Base-by-base conservation (phyloP, 1,284 basidiomycete genomes). In the Naganishia sp. region DNA sequence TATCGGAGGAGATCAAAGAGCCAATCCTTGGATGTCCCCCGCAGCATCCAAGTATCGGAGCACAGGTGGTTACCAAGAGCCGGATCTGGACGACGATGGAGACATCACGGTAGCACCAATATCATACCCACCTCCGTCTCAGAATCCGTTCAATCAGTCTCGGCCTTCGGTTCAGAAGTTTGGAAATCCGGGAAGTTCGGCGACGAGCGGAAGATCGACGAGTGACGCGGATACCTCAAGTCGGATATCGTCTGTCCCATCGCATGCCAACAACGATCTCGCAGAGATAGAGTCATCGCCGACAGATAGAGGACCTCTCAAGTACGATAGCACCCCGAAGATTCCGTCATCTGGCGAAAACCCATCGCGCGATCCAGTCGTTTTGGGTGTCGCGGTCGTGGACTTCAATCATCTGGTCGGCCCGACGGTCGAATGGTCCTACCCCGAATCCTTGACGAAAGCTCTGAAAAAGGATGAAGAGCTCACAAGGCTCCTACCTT, bases 331-430 rank as follows among this genome's bases (percentile, higher is more conserved):
- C 42, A 53, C 61, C 9, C 51, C 61, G 15, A 50, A 32, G 45
- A 11, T 54, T 17, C 41, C 35, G 10, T 50, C 21, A 25, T 41
- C 52, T 18, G n/a, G 7, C 17, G n/a, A 13, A 17, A 17, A n/a
- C 18, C 6, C 25, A 9, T 6, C 35, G 31, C 13, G 25, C 25
- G 39, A 62, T 3, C 51, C 52, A 5, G 78, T 92, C 32, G 83
- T 94, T 18, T 81, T 92, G 9, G 92, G 92, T 5, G 87, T 94
- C 61, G 92, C 90, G 2, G 81, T 94, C 23, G 88, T 94, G 35
- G 92, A 94, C 75, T 94, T 94, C 75, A 92, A 94, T 76, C 92
- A 94, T 78, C 77, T 93, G 73, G 91, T 95, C 63, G 94, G 94
- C 0, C 94, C 94, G 11, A 88, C 86, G 58, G 90, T 96, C 68